These are phyloP conservation scores for Penicillium psychrofluorescens DNA, from an alignment of 495 filamentous ascomycete genomes.

Conservation along the genomic window DNA sequence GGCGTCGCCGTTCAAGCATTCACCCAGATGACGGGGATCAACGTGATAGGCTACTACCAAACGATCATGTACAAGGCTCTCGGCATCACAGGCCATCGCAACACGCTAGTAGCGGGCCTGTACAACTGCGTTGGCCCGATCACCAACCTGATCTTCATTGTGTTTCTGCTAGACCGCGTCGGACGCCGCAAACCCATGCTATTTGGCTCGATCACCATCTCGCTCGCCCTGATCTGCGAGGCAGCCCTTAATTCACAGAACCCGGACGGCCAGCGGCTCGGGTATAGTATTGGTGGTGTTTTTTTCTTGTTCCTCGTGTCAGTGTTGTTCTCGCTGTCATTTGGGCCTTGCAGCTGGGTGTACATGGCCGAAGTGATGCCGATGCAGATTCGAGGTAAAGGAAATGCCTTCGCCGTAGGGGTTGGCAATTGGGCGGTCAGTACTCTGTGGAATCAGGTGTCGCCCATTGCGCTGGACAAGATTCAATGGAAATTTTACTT, in stretches of 20 bases:
- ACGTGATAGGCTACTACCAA: conserved; percentile 57
- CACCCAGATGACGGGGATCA: conserved; percentile 44
- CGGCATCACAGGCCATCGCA: conserved; percentile 43
- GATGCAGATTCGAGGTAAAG: conserved; percentile 41
- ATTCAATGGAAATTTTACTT: conserved; percentile 42
- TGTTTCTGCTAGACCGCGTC: conserved; percentile 34
- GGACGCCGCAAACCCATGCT: conserved; percentile 30
- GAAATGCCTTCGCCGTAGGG: conserved; percentile 39
- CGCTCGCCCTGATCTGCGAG: conserved; percentile 36
- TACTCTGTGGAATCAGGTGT: conserved; percentile 44
- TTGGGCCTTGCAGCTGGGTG: conserved; percentile 40
- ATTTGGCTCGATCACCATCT: conserved; percentile 32
- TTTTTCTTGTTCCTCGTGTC: conserved; percentile 44
- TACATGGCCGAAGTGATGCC: conserved; percentile 47
- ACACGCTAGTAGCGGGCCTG: conserved; percentile 48
- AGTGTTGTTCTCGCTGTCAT: conserved; percentile 39
- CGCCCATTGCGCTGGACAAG: conserved; percentile 36
- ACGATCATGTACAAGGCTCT: conserved; percentile 52
- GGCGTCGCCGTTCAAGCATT: conserved; percentile 29
- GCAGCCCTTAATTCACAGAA: conserved; percentile 35
- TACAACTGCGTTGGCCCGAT: conserved; percentile 55
- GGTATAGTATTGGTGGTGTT: conserved; percentile 36
- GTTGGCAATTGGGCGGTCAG: conserved; percentile 45
- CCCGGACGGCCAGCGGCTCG: conserved; percentile 20
- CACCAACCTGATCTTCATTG: conserved; percentile 39